phyloP scores from a whole-genome alignment of 306 rosid genomes.

The Inga laurina region DNA sequence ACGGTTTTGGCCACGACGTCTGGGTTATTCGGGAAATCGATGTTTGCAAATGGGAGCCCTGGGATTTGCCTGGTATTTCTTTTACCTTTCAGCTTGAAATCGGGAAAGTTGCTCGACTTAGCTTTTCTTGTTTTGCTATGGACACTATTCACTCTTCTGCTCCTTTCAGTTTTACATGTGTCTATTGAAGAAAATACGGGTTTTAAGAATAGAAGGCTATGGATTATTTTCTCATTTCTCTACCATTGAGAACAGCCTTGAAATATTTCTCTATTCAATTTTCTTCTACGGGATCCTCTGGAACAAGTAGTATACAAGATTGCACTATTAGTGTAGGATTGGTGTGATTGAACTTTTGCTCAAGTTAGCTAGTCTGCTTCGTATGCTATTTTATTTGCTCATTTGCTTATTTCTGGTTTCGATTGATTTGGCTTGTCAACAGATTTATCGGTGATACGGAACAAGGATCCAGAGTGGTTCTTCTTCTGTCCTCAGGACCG shows the following conservation, averaged over 20 bases:
- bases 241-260: not conserved
- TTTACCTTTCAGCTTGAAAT: not conserved
- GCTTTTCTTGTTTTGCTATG: slow-evolving; percentile 6
- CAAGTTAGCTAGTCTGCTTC: not conserved
- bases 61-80: slow-evolving; percentile 89
- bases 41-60: slow-evolving; percentile 94
- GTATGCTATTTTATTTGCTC: not conserved
- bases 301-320: not conserved
- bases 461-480: slow-evolving; percentile 95
- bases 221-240: not conserved
- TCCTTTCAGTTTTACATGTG: not conserved
- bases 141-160: not conserved
- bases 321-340: not conserved
- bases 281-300: not conserved
- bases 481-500: slow-evolving; percentile 96
- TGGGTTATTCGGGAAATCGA: slow-evolving; percentile 88
- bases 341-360: not conserved
- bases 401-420: not conserved
- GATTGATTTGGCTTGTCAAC: slow-evolving; percentile 6
- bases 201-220: not conserved
- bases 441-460: slow-evolving; percentile 73
- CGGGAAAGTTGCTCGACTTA: slow-evolving; percentile 13
- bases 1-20: slow-evolving; percentile 67
- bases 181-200: not conserved
- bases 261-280: not conserved